Base-by-base conservation (phyloP, 2,329 filamentous ascomycete species). In the Fusarium sulawesiense region DNA sequence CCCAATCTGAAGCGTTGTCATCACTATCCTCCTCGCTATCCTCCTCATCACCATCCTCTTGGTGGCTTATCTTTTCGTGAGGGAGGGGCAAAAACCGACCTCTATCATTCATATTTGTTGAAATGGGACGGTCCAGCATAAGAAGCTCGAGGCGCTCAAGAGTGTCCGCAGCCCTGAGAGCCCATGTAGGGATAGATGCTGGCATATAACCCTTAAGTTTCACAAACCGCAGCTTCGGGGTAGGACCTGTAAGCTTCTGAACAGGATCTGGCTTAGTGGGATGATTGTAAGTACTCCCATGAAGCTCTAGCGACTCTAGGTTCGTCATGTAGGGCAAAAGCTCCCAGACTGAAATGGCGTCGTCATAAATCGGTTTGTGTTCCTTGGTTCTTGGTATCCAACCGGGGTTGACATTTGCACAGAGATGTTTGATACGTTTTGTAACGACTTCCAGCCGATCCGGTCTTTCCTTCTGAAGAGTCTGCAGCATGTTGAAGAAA, bases 201-300 rank as follows among this genome's bases (percentile, higher is more conserved):
- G 71, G 66, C 7, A 73, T 34, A 13, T 66, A 70, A 0, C 62
- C 68, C 6, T 32, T 27, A 2, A 73, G 44, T 18, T 70, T 72
- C 1, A 34, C 47, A 9, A 66, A 74, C 1, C 63, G 60, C 1
- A 73, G 60, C 3, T 41, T 37, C 1, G 42, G 29, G 7, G 50
- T 27, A 12, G 55, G 34, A 0, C 21, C 30, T 0, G 4, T 1
- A 6, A 63, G 13, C 7, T 59, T 8, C 10, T 18, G 5, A 18
- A 44, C 27, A 2, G 29, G 12, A 4, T 61, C 48, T 1, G 41
- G 27, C 1, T 2, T 0, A 4, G 30, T 18, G 0, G 21, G 18
- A 3, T 21, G 29, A 6, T 4, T 10, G 2, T 9, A 20, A 1
- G 11, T 14, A 4, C 18, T 8, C 4, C 60, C 68, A 3, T 70